These are phyloP conservation scores for Skeletonema menzelii DNA, from an alignment of 108 stramenopile species.

Conservation along the genomic window DNA sequence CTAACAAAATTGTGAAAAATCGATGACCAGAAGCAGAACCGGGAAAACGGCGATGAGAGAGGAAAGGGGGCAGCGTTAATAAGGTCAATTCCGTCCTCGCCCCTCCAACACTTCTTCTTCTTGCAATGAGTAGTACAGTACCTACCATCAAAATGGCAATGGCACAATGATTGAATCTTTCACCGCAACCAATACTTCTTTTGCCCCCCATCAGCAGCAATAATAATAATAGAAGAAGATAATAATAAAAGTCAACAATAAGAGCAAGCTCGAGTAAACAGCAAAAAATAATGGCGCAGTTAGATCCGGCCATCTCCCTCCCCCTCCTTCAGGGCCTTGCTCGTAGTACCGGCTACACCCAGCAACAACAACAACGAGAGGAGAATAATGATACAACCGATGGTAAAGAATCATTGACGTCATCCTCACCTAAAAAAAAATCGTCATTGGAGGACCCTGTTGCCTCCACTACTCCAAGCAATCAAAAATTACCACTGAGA, in stretches of 20 bases:
- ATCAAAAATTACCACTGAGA: not conserved
- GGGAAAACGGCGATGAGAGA: no score
- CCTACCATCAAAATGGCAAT: no score
- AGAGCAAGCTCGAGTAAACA: not conserved
- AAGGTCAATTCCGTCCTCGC: no score
- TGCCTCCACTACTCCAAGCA: not conserved
- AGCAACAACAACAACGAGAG: not conserved
- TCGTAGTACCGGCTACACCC: conserved; percentile 1
- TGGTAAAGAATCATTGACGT: not conserved
- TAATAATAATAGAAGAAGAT: not conserved
- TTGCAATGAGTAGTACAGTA: no score
- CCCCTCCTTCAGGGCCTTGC: conserved; percentile 25
- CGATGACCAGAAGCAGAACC: no score
- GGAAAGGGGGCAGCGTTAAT: no score
- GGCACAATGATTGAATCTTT: no score
- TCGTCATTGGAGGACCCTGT: not conserved
- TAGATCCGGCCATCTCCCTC: conserved; percentile 22
- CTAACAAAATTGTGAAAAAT: no score
- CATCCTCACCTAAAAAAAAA: not conserved
- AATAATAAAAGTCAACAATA: not conserved
- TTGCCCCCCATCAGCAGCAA: no score
- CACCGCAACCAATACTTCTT: no score
- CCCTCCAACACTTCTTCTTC: no score
- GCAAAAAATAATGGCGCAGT: not conserved
- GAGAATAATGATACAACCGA: not conserved